Base-by-base conservation (phyloP, 139 green algal genomes). In the Closterium sp. region DNA sequence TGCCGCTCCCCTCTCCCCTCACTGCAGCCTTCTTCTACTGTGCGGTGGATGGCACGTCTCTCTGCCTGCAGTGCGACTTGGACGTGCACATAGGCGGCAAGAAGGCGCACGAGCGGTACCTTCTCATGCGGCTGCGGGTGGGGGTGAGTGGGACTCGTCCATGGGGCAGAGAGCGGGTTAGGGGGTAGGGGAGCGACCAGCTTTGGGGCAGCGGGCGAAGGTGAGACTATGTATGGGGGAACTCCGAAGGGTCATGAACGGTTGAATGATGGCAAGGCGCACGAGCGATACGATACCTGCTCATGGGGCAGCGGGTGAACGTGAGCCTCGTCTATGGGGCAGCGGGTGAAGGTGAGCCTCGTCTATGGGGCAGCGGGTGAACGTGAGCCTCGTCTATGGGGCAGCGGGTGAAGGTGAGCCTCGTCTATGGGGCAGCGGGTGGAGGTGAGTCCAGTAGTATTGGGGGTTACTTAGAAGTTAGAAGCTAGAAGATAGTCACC, bases 41-140 rank as follows among this genome's bases (percentile, higher is more conserved):
- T 33, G 91, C 30, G 21, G 85, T 94, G 21, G 91, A 94, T 33
- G 91, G 91, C 23, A 94, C 91, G 23, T 94, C 91, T 3, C 89
- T 94, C 25, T 94, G 91, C 32, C 84, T 94, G 30, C 91, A 94
- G 84, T 94, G 91, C 84, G 91, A 94, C 86, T 92, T 93, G 69
- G 55, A 76, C 12, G 91, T 94, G 28, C 91, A 94, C 89, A 93
- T 90, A 34, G 89, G 91, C 25, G 91, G 91, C 25, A 94, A 94
- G 88, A 94, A 93, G 89, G 25, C 66, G 1, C 91, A 94, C 66
- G 91, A 92, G 84, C 88, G 91, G 10, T 94, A 93, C 55, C 89
- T 94, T 33, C 90, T 94, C 19, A 90, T 94, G 43, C 12, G 43
- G 36, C 43, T 25, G 21, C 43, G 43, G 12, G 43, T 66, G 43